Base-by-base conservation (phyloP, 768 basidiomycete species). In the Hemileccinum impolitum region DNA sequence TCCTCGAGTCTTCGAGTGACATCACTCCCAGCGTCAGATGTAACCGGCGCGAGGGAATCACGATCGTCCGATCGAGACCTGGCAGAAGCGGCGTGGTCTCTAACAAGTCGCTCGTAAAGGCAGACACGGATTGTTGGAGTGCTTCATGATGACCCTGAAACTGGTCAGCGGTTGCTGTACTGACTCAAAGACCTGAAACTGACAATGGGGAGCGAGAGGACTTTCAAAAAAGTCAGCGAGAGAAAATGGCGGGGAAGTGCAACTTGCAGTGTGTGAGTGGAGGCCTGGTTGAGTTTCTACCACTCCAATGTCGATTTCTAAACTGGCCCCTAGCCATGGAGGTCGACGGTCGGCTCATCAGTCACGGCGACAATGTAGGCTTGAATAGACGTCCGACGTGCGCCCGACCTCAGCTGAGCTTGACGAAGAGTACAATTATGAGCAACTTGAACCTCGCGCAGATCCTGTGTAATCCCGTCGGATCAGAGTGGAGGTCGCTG, bases 1-100 rank as follows among this genome's bases (percentile, higher is more conserved):
- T 23, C 3, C 23, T 23, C 23, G 13, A 36, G 6, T 61, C 54
- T 7, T 66, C 63, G 30, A 89, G 79, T 0, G 77, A 67, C 83
- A 90, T 85, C 1, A 88, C 85, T 1, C 87, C 87, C 2, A 90
- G 68, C 0, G 87, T 90, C 48, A 90, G 66, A 63, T 90, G 87
- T 37, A 89, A 66, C n/a, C 86, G 64, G 10, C 76, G 72, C 0
- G 75, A 66, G 8, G 71, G 71, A 47, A 88, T 74, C 45, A 85
- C 64, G 55, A 90, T 79, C 3, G 77, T 72, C 9, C 57, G 59
- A 64, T 90, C 83, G 4, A 90, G 69, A 1, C 88, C 88, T 0
- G 71, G 61, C 54, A 54, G 48, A 44, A 48, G 68, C 71, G 57
- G 63, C 12, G 47, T 43, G 31, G 51, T 43, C 21, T 44, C 50